Conservation (phyloP, 768 basidiomycete genomes). For the Scleroderma bovista region DNA sequence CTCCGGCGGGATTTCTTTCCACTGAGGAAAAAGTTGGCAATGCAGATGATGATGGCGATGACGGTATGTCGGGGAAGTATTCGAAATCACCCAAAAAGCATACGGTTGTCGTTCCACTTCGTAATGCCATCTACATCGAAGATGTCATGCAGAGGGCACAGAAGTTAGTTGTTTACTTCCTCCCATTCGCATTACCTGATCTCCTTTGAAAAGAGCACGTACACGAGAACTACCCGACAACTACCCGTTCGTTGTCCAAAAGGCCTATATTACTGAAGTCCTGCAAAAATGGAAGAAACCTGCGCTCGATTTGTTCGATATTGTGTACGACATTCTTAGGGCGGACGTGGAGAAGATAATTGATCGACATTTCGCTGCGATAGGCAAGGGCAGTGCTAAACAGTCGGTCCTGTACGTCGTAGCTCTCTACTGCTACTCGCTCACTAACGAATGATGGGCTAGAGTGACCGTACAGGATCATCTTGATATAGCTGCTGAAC, state of each 20-base stretch:
- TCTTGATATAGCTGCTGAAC: conserved; percentile 37
- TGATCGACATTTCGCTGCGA: conserved; percentile 41
- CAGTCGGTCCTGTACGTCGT: conserved; percentile 39
- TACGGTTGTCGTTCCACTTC: not conserved
- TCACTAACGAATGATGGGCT: not conserved
- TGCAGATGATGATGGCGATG: not conserved
- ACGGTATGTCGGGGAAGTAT: not conserved
- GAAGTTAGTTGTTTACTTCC: conserved; percentile 31
- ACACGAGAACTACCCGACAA: conserved; percentile 67
- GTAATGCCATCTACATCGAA: conserved; percentile 40
- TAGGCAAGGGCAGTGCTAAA: conserved; percentile 48
- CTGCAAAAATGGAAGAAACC: conserved; percentile 47
- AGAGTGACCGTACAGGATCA: conserved; percentile 46
- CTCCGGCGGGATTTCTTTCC: conserved; percentile 27
- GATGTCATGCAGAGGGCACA: conserved; percentile 45
- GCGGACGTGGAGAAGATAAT: conserved; percentile 40
- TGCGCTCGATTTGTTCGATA: conserved; percentile 38
- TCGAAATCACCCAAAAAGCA: no score
- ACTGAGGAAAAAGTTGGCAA: conserved; percentile 33
- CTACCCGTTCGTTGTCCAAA: conserved; percentile 59
- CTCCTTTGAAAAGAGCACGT: conserved; percentile 44
- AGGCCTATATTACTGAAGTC: conserved; percentile 41
- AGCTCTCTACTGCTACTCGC: no score
- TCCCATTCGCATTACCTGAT: no score
- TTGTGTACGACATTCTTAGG: conserved; percentile 33